Evolutionary conservation across 2,329 filamentous ascomycete species (phyloP).

Genomic region (Colletotrichum neosansevieriae): DNA sequence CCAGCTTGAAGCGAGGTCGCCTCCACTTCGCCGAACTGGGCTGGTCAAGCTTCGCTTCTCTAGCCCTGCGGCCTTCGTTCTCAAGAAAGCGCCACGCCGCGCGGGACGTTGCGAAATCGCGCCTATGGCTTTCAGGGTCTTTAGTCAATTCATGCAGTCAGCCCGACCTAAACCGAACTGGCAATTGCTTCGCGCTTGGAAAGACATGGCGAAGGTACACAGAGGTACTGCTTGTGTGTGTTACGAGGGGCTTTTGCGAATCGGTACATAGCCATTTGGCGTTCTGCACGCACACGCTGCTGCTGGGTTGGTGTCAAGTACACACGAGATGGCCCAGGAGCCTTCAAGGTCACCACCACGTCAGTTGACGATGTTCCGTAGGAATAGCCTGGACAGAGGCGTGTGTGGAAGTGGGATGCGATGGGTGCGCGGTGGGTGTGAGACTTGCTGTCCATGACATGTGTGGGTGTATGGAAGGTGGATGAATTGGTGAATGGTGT

Average conservation of each 20-base stretch:
- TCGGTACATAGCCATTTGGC: conserved; percentile 16
- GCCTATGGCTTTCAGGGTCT: conserved; percentile 15
- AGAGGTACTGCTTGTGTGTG: too few species aligned
- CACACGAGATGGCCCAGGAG: conserved; percentile 7
- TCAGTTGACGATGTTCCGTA: conserved; percentile 14
- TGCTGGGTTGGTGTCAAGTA: not conserved
- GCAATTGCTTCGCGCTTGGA: conserved; percentile 11
- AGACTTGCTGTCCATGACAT: conserved; percentile 16
- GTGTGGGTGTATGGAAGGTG: conserved; percentile 20
- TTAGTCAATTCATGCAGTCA: conserved; percentile 18
- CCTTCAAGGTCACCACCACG: not conserved
- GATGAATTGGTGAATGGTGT: conserved; percentile 26
- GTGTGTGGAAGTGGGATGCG: conserved; percentile 12
- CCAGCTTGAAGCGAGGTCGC: conserved; percentile 31
- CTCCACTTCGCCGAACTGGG: conserved; percentile 17
- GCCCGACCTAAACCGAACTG: conserved; percentile 26
- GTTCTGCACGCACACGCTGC: not conserved
- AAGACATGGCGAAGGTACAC: not conserved
- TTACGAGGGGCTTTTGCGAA: conserved; percentile 25
- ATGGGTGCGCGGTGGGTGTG: conserved; percentile 26
- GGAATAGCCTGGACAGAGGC: not conserved
- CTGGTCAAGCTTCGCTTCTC: conserved; percentile 21
- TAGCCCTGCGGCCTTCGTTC: conserved; percentile 2
- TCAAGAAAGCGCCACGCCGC: conserved; percentile 13
- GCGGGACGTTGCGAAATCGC: conserved; percentile 28